Percentiles rank a stretch among this genome's conserved stretches.
Evolutionary conservation across 2,329 filamentous ascomycete genomes (phyloP).

Genomic region (Cytospora piceae): DNA sequence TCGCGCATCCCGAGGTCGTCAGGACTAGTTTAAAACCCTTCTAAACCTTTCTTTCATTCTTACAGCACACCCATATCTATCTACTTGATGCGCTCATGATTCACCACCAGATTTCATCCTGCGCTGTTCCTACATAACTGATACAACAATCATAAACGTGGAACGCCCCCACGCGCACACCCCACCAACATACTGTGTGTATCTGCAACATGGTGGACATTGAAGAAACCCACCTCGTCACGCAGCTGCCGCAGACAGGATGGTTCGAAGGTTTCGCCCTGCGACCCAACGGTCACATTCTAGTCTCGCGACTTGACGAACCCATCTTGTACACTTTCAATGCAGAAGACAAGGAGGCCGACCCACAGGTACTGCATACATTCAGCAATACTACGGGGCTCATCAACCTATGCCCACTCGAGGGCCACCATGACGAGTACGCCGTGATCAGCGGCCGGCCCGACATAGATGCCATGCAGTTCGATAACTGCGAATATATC

Average conservation of each 20-base stretch:
- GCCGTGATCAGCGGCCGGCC: slow-evolving; percentile 20
- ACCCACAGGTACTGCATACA: slow-evolving; percentile 14
- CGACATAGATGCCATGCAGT: slow-evolving; percentile 18
- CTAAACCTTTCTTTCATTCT: neutral
- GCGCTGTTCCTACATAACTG: too few relatives aligned
- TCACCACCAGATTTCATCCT: too few relatives aligned
- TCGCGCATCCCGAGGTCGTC: neutral
- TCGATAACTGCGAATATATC: slow-evolving; percentile 7
- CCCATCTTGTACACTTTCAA: slow-evolving; percentile 21
- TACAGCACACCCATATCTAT: neutral
- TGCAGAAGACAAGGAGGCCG: slow-evolving; percentile 15
- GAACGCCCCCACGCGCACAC: neutral
- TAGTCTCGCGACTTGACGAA: slow-evolving; percentile 21
- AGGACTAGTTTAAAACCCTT: neutral
- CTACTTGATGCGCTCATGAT: neutral
- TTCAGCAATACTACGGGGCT: slow-evolving; percentile 13
- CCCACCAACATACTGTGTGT: neutral
- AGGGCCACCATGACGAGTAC: slow-evolving; percentile 12
- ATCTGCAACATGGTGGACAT: slow-evolving; percentile 12
- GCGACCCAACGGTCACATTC: slow-evolving; percentile 14
- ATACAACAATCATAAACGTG: neutral
- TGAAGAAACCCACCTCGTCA: slow-evolving; percentile 22
- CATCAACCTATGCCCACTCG: slow-evolving; percentile 16
- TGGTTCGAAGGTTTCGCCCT: slow-evolving; percentile 22
- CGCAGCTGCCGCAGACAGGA: slow-evolving; percentile 20